phyloP scores from a whole-genome alignment of 805 yeast species.

The Candida broadrunensis region DNA sequence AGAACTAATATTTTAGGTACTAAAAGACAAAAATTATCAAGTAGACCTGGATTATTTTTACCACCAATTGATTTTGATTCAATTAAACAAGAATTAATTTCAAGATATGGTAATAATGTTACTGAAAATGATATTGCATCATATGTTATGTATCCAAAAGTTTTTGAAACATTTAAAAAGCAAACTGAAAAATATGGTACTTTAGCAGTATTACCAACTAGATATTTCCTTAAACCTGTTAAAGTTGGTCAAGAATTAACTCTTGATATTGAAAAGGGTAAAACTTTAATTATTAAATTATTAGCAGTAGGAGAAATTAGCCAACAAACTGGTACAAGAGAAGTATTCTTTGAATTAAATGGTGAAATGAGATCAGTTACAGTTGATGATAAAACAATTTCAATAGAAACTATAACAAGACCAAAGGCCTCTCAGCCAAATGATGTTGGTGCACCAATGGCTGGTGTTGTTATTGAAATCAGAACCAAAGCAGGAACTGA shows the following conservation, averaged over 20 bases:
- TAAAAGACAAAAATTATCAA: constrained; percentile 85
- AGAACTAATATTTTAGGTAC: constrained; percentile 87
- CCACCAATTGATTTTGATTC: constrained; percentile 76
- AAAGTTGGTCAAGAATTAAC: constrained; percentile 83
- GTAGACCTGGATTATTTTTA: constrained; percentile 89
- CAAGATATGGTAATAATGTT: constrained; percentile 71
- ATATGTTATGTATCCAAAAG: constrained; percentile 97
- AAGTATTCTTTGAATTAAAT: constrained; percentile 95
- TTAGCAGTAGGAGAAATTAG: constrained; percentile 91
- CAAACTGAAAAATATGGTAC: constrained; percentile 80
- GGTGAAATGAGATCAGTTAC: constrained; percentile 98
- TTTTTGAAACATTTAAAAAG: constrained; percentile 82
- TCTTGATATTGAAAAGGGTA: constrained; percentile 93
- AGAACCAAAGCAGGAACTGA: constrained; percentile 84
- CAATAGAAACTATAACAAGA: constrained; percentile 80
- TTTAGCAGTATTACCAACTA: constrained; percentile 89
- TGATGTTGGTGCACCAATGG: constrained; percentile 99
- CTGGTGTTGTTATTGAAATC: constrained; percentile 95
- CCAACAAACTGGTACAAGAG: constrained; percentile 83
- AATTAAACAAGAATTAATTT: constrained; percentile 68
- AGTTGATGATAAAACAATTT: constrained; percentile 82
- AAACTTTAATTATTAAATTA: constrained; percentile 83
- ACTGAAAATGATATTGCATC: constrained; percentile 90
- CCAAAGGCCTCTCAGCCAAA: constrained; percentile 92
- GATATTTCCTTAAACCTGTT: constrained; percentile 84